phyloP scores from a whole-genome alignment of 2,329 filamentous ascomycete genomes.

The Volutella citrinella region DNA sequence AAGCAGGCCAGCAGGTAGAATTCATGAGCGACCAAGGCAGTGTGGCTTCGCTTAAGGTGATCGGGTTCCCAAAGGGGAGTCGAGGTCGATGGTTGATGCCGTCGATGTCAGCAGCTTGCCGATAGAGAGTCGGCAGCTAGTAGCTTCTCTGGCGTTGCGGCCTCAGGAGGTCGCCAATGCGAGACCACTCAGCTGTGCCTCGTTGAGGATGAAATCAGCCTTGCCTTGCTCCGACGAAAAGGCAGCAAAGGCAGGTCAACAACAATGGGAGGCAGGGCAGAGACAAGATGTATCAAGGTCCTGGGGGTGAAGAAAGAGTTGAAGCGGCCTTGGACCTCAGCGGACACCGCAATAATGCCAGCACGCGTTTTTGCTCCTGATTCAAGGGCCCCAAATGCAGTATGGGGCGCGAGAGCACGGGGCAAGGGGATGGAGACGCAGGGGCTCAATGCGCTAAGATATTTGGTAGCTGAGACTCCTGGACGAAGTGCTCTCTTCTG shows the following conservation, averaged over 20 bases:
- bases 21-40: constrained; percentile 24
- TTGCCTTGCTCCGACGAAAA: too few relatives aligned
- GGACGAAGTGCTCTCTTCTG: not conserved
- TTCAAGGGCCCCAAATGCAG: constrained; percentile 24
- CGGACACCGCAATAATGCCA: constrained; percentile 28
- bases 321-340: too few relatives aligned
- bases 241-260: too few relatives aligned
- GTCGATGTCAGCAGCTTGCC: constrained; percentile 16
- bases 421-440: constrained; percentile 17
- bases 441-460: constrained; percentile 19
- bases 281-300: too few relatives aligned
- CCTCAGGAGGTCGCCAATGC: too few relatives aligned
- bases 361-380: constrained; percentile 31
- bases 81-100: too few relatives aligned
- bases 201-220: too few relatives aligned
- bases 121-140: constrained; percentile 23
- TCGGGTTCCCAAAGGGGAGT: too few relatives aligned
- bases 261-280: too few relatives aligned
- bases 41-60: too few relatives aligned
- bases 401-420: constrained; percentile 18
- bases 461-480: not conserved
- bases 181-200: too few relatives aligned
- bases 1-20: constrained; percentile 24
- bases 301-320: constrained; percentile 19
- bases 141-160: too few relatives aligned